Base-by-base conservation (phyloP, 148 eudicot genomes). In the Agrostemma githago region DNA sequence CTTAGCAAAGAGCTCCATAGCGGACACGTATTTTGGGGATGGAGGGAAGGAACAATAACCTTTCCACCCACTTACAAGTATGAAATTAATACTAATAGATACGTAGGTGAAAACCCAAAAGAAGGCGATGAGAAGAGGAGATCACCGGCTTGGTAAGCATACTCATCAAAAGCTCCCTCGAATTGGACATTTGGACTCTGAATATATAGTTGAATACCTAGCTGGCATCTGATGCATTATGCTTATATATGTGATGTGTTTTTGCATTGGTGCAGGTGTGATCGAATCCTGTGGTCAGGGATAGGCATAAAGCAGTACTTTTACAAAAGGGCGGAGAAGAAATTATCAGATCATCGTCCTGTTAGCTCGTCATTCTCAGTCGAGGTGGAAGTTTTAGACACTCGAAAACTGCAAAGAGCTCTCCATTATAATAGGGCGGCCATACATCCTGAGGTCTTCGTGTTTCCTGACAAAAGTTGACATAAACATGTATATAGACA, bases 51-150 rank as follows among this genome's bases (percentile, higher is more conserved):
- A 53, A 57, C 5, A 3, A 85, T 95, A 57, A 82, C 74, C 72
- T 95, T 95, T 75, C 90, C 99, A 3, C 99, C 99, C 0, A 90
- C 99, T 40, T 95, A 95, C 88, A 95, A 92, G 79, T 95, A 92
- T 62, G 96, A 82, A 77, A 74, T 87, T 20, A 81, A 92, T 77
- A 78, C 92, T 3, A 90, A 92, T 71, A 86, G 83, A 87, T 95
- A 88, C 46, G 92, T 88, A 8, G 97, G 96, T 17, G 92, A 88
- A 73, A 79, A 84, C 62, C 91, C 87, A 40, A 95, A 80, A 83
- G 92, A 94, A 84, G 97, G 92, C 74, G 97, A n/a, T n/a, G n/a
- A 95, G 83, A 95, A 92, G 80, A 89, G 67, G 77, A 82, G 99
- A 80, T 90, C 97, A 62, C 97, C 99, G 12, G 99, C 99, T 46